Evolutionary conservation across 306 rosid genomes (phyloP), one percentile per base, ranked within the genome.

Genomic region (Prunus fruticosa): DNA sequence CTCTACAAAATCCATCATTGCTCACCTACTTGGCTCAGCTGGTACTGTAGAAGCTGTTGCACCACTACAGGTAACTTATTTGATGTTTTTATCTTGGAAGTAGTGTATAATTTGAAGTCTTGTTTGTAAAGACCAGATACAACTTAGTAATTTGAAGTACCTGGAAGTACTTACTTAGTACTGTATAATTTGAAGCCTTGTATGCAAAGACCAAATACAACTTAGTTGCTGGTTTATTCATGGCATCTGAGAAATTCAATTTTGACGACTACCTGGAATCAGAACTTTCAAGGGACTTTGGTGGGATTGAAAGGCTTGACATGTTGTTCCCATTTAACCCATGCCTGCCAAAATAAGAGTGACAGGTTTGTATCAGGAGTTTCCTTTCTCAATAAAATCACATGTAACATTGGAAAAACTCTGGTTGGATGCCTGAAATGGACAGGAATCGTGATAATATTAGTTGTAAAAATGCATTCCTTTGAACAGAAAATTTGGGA

Each of bases 21-120:
- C 97, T 63, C 99, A 92, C 84, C 93, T 95, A 65, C 90, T 95
- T 63, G 99, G 99, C 72, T 97, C 97, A 53, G 89, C 99, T 64
- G 99, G 99, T 49, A 97, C 87, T 30, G 97, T 95, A 46, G 99
- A 95, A 90, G 99, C 99, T 32, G 97, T 95, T 69, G 99, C 97
- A 45, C 84, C 96, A 65, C 54, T 95, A 57, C 99, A 92, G 97
- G 97, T 95, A 43, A 60, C 62, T 41, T 70, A 3, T 12, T n/a
- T 69, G 45, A 74, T 82, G 43, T 78, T 60, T 70, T 62, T 53
- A 53, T 66, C 52, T 22, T 71, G 51, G 61, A 79, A 45, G 22
- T 51, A 53, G 49, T 15, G 51, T 34, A 34, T 15, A 2, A 74
- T 68, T 72, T 34, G 38, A 13, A 13, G 28, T 20, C 64, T 32